A percentile compares a stretch with the other conserved stretches of the same genome.
These are phyloP conservation scores for Amanita rubescens DNA, from an alignment of 768 basidiomycete species.

Conservation along the genomic window DNA sequence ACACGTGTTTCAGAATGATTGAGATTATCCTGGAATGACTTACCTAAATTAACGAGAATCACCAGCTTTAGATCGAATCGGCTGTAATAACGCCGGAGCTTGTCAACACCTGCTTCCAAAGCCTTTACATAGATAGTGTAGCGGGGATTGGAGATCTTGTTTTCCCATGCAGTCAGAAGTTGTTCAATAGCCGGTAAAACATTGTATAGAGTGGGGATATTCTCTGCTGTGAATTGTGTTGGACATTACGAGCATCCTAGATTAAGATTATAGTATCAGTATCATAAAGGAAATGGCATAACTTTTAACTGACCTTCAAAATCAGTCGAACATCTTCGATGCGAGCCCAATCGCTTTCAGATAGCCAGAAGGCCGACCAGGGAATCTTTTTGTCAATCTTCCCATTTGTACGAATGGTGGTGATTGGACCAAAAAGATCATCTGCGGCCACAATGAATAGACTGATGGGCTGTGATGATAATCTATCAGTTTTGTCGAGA, in stretches of 20 bases:
- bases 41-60: too few species aligned
- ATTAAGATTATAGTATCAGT: too few species aligned
- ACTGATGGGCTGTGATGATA: constrained; percentile 8
- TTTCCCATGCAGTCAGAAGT: constrained; percentile 24
- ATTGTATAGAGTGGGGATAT: constrained; percentile 18
- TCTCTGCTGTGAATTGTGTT: constrained; percentile 20
- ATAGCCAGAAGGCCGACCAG: constrained; percentile 18
- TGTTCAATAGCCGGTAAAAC: too few species aligned
- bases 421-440: constrained; percentile 23
- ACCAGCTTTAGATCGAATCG: too few species aligned
- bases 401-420: constrained; percentile 15
- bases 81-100: too few species aligned
- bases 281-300: too few species aligned
- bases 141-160: constrained; percentile 6
- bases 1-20: constrained; percentile 16
- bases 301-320: too few species aligned
- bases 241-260: too few species aligned
- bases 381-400: constrained; percentile 18
- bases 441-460: constrained; percentile 14
- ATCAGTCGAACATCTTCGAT: constrained; percentile 14
- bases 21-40: constrained; percentile 14
- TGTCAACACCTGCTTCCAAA: too few species aligned
- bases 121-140: too few species aligned
- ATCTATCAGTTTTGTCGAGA: neutral
- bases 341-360: constrained; percentile 15